These are phyloP conservation scores for Apostasia ramifera DNA, from an alignment of 106 monocot species.

Conservation along the genomic window DNA sequence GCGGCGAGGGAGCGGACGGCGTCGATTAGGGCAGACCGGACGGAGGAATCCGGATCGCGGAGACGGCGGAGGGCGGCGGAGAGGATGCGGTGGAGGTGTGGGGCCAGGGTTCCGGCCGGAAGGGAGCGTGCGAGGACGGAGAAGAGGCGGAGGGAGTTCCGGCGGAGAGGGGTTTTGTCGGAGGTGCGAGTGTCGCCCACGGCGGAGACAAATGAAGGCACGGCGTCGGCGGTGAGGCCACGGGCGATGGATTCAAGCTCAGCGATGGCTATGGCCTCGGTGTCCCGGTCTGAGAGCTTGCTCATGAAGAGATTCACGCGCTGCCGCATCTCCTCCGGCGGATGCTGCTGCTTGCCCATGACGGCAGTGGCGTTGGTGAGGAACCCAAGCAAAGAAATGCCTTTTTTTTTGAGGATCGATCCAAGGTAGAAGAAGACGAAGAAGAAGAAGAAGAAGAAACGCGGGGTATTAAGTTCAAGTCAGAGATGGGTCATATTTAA, in stretches of 20 bases:
- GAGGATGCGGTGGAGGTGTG: constrained; percentile 69
- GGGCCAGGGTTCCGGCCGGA: constrained; percentile 22
- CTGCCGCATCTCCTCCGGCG: constrained; percentile 31
- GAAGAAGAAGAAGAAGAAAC: too few relatives aligned
- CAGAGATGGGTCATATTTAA: too few relatives aligned
- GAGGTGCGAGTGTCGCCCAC: constrained; percentile 63
- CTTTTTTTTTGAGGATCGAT: too few relatives aligned
- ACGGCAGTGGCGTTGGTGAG: background rate
- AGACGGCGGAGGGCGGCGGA: constrained; percentile 69
- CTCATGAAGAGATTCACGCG: constrained; percentile 54
- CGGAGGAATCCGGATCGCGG: constrained; percentile 84
- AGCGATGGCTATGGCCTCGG: constrained; percentile 67
- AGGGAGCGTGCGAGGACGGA: constrained; percentile 40
- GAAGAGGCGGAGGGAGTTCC: constrained; percentile 67
- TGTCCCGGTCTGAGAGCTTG: constrained; percentile 88
- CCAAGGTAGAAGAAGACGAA: too few relatives aligned
- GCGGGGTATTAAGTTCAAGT: too few relatives aligned
- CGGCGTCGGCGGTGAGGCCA: constrained; percentile 30
- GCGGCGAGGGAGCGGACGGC: constrained; percentile 63
- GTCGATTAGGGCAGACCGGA: constrained; percentile 66
- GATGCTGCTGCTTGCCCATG: background rate
- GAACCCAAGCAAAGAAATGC: background rate
- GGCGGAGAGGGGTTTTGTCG: constrained; percentile 77
- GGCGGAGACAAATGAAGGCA: constrained; percentile 65
- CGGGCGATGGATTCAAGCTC: constrained; percentile 86